Conservation (phyloP, 139 green algal genomes). For the Chlorella vulgaris region DNA sequence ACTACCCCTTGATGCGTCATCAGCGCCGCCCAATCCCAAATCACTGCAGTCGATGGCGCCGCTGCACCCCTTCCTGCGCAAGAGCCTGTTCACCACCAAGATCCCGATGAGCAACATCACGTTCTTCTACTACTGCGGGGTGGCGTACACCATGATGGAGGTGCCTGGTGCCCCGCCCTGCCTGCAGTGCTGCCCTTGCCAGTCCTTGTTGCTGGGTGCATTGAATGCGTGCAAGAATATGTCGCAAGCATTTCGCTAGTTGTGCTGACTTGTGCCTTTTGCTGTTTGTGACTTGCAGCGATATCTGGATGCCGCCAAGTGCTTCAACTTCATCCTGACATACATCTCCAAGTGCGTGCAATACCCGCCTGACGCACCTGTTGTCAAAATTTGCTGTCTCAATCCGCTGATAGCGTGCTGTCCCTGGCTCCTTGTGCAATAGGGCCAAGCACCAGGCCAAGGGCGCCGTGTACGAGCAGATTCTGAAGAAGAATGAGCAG, state of each 20-base stretch:
- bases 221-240: not conserved
- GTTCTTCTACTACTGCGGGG: slow-evolving; percentile 90
- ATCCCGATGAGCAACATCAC: slow-evolving; percentile 87
- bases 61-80: slow-evolving; percentile 67
- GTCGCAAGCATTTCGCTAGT: too few species aligned
- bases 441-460: slow-evolving; percentile 79
- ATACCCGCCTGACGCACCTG: too few species aligned
- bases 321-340: slow-evolving; percentile 87
- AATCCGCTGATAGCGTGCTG: not conserved
- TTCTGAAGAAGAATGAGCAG: slow-evolving; percentile 99
- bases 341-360: slow-evolving; percentile 77
- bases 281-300: slow-evolving; percentile 55
- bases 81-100: slow-evolving; percentile 74
- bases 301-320: slow-evolving; percentile 84
- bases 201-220: too few species aligned
- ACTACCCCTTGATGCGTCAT: not conserved
- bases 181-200: not conserved
- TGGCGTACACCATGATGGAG: not conserved
- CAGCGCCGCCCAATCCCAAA: not conserved
- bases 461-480: slow-evolving; percentile 73
- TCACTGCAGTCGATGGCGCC: slow-evolving; percentile 39
- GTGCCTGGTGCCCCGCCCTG: not conserved
- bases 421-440: not conserved
- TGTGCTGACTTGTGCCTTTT: too few species aligned
- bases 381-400: not conserved